These are phyloP conservation scores for Trifolium subterraneum DNA, from an alignment of 306 rosid genomes.

Conservation along the genomic window DNA sequence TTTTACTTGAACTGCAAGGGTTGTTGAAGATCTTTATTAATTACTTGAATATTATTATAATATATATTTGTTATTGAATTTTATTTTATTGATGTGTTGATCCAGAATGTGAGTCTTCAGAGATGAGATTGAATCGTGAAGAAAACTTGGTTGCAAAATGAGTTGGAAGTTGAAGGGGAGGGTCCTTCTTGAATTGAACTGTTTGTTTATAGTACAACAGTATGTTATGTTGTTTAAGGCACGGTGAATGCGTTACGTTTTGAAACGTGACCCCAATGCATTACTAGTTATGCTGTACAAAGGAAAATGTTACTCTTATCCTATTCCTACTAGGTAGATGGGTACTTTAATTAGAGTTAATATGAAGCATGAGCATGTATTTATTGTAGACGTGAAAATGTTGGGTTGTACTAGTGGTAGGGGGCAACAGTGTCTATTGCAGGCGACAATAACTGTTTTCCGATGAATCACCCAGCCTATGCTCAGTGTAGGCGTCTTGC, in stretches of 20 bases:
- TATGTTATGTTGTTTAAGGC: not conserved
- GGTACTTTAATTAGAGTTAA: not conserved
- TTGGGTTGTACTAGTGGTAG: not conserved
- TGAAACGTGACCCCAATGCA: not conserved
- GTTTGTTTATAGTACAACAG: not conserved
- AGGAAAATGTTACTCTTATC: not conserved
- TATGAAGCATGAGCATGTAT: not conserved
- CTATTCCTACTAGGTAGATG: not conserved
- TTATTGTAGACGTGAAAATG: not conserved
- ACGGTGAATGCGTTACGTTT: not conserved
- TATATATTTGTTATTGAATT: not conserved
- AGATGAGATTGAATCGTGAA: slow-evolving; percentile 41
- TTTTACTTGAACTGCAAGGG: too few species aligned
- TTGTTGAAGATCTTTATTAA: slow-evolving; percentile 4
- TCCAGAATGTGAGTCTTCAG: slow-evolving; percentile 64
- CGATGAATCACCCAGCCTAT: too few species aligned
- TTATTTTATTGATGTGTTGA: not conserved
- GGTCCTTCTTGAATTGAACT: not conserved
- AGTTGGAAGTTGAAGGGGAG: slow-evolving; percentile 32
- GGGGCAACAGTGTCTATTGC: slow-evolving; percentile 5
- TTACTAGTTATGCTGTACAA: slow-evolving; percentile 24
- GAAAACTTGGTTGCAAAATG: slow-evolving; percentile 39
- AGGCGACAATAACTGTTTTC: slow-evolving; percentile 19
- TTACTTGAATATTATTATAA: not conserved
- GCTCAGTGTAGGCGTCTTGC: too few species aligned